These are phyloP conservation scores for Phoma sp. DNA, from an alignment of 2,329 filamentous ascomycete genomes.

Conservation along the genomic window DNA sequence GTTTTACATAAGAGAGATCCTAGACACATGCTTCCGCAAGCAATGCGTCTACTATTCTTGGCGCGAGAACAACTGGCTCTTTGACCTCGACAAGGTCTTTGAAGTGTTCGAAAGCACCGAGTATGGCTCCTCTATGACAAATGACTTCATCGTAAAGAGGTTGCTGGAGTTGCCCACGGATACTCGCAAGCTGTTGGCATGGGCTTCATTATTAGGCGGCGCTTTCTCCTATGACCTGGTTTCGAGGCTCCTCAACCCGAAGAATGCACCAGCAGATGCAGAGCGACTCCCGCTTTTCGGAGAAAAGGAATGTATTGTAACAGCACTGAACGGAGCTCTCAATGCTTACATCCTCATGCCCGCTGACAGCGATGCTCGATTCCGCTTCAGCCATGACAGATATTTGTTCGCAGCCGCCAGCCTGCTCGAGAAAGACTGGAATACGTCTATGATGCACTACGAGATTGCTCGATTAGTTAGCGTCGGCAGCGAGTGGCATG, in stretches of 20 bases:
- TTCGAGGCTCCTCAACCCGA: conserved; percentile 76
- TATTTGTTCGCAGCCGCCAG: conserved; percentile 76
- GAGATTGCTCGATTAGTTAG: conserved; percentile 83
- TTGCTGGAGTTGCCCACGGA: conserved; percentile 77
- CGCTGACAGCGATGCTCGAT: conserved; percentile 84
- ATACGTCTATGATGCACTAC: conserved; percentile 75
- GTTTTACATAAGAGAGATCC: conserved; percentile 90
- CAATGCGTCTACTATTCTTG: conserved; percentile 93
- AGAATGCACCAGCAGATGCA: conserved; percentile 58
- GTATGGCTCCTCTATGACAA: conserved; percentile 81
- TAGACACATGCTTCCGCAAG: conserved; percentile 84
- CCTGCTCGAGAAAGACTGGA: conserved; percentile 67
- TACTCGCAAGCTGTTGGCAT: conserved; percentile 80
- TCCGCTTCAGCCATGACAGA: conserved; percentile 86
- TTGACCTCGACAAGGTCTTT: conserved; percentile 84
- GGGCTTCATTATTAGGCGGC: conserved; percentile 83
- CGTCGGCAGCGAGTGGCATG: conserved; percentile 67
- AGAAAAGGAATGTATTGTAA: conserved; percentile 73
- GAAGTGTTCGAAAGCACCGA: conserved; percentile 81
- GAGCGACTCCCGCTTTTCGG: conserved; percentile 57
- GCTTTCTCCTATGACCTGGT: conserved; percentile 85
- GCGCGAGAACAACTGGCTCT: conserved; percentile 78
- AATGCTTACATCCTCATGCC: conserved; percentile 82
- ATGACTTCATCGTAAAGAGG: conserved; percentile 80
- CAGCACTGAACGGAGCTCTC: conserved; percentile 82